These are phyloP conservation scores for Steccherinum ochraceum DNA, from an alignment of 768 basidiomycete species.

Conservation along the genomic window DNA sequence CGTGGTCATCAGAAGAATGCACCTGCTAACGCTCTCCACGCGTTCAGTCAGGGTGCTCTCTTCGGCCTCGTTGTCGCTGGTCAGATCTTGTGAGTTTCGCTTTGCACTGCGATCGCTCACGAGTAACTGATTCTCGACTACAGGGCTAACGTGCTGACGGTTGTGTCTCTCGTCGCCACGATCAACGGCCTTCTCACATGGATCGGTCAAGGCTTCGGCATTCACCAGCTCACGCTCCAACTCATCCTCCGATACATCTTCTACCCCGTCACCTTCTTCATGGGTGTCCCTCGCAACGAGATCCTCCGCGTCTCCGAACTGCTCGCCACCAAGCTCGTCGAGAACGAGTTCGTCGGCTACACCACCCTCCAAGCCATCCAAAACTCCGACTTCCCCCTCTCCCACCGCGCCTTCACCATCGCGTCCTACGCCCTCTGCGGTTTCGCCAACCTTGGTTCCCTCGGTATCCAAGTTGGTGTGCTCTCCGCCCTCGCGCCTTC, in stretches of 20 bases:
- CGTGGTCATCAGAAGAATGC: slow-evolving; percentile 53
- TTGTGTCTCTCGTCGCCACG: slow-evolving; percentile 73
- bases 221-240: slow-evolving; percentile 75
- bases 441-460: slow-evolving; percentile 80
- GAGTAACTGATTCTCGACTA: slow-evolving; percentile 2
- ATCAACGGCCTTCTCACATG: slow-evolving; percentile 86
- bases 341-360: slow-evolving; percentile 85
- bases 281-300: slow-evolving; percentile 73
- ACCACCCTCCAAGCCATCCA: slow-evolving; percentile 43
- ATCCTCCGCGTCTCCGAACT: slow-evolving; percentile 76
- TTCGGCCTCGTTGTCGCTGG: slow-evolving; percentile 86
- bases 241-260: slow-evolving; percentile 82
- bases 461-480: slow-evolving; percentile 85
- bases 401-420: slow-evolving; percentile 72
- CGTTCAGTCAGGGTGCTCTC: slow-evolving; percentile 78
- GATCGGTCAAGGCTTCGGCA: slow-evolving; percentile 83
- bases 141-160: slow-evolving; percentile 79
- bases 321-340: slow-evolving; percentile 82
- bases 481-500: slow-evolving; percentile 64
- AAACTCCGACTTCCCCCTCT: slow-evolving; percentile 44
- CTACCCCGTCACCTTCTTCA: slow-evolving; percentile 82
- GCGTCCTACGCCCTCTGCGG: slow-evolving; percentile 86
- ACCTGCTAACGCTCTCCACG: slow-evolving; percentile 80
- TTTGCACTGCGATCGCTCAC: too few species aligned
- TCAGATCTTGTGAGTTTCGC: slow-evolving; percentile 62